A percentile compares a stretch with the other conserved stretches of the same genome.
Conservation (phyloP, 768 basidiomycete genomes). For the Lactarius hengduanensis region DNA sequence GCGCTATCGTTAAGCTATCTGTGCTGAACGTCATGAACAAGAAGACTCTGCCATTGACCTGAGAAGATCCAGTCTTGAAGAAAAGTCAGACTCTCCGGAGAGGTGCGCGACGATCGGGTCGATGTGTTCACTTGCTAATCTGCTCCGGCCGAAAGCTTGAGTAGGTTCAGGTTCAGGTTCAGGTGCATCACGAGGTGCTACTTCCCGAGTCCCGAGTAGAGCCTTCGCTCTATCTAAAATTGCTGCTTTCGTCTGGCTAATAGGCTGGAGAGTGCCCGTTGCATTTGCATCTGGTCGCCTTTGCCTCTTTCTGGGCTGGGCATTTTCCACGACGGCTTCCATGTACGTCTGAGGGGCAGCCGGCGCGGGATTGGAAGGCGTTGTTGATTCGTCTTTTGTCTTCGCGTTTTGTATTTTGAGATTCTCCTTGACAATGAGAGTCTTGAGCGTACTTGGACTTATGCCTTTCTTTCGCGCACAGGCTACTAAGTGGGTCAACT, state of each 20-base stretch:
- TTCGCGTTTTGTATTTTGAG: conserved; percentile 4
- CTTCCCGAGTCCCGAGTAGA: conserved; percentile 14
- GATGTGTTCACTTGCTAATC: conserved; percentile 19
- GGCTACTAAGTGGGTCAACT: conserved; percentile 61
- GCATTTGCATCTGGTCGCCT: conserved; percentile 15
- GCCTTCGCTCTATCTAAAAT: conserved; percentile 29
- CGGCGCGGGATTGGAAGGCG: background rate
- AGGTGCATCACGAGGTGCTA: conserved; percentile 5
- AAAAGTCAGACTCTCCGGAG: conserved; percentile 15
- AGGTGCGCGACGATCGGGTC: background rate
- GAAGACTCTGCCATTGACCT: conserved; percentile 18
- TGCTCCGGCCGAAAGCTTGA: conserved; percentile 33
- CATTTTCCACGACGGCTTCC: conserved; percentile 24
- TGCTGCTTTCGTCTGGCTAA: conserved; percentile 24
- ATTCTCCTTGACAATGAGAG: conserved; percentile 53
- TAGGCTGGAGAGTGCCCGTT: conserved; percentile 16
- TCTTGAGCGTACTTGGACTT: conserved; percentile 52
- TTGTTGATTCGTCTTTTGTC: conserved; percentile 4
- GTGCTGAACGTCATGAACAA: background rate
- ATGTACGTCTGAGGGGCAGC: conserved; percentile 21
- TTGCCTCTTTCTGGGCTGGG: conserved; percentile 21
- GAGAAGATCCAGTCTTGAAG: conserved; percentile 21
- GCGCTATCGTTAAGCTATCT: background rate
- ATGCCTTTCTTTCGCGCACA: conserved; percentile 65
- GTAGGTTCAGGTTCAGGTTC: conserved; percentile 26